Conservation (phyloP, 305 asterid genomes). For the Fraxinus paxiana region DNA sequence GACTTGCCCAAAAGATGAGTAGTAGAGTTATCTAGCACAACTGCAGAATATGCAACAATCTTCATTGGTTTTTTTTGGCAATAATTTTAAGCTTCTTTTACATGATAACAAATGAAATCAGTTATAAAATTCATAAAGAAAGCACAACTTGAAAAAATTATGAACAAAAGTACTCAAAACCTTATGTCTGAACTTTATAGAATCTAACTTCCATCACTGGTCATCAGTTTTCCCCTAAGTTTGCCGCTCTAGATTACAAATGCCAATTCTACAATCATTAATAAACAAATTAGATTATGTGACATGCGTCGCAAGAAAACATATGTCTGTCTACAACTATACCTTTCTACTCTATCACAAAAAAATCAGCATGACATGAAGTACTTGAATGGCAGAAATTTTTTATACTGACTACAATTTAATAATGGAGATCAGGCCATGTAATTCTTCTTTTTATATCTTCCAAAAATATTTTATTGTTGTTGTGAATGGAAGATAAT, state of each 20-base stretch:
- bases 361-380: neutral
- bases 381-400: neutral
- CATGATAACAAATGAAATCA: neutral
- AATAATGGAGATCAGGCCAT: neutral
- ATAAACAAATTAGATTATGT: neutral
- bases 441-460: conserved; percentile 2
- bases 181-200: neutral
- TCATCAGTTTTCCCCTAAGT: neutral
- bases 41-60: neutral
- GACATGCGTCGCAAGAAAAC: neutral
- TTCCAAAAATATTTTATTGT: neutral
- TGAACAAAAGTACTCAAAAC: neutral
- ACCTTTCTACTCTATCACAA: neutral
- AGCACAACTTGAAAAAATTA: neutral
- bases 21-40: neutral
- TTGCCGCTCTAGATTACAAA: neutral
- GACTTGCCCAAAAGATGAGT: neutral
- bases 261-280: neutral
- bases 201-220: neutral
- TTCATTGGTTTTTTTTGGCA: neutral
- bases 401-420: neutral
- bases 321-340: neutral
- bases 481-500: conserved; percentile 36
- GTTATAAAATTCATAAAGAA: neutral
- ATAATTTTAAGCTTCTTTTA: neutral